A percentile compares a stretch with the other conserved stretches of the same genome.
Conservation (phyloP, 2,329 filamentous ascomycete genomes). For the Alternaria dauci region DNA sequence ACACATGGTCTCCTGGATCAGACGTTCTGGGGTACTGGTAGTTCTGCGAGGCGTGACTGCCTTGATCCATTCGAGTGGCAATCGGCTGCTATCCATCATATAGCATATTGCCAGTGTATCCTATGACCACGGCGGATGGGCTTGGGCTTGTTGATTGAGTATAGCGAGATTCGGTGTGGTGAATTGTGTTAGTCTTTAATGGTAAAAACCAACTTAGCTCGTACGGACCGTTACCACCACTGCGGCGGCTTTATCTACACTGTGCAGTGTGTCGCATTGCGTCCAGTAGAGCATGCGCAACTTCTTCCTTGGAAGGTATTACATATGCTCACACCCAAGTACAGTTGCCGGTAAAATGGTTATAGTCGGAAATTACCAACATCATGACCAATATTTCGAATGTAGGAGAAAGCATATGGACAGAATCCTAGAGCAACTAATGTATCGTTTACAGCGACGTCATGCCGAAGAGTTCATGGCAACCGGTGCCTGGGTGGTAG, state of each 20-base stretch:
- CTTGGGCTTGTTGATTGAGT: background rate
- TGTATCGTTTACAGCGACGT: background rate
- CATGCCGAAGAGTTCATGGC: background rate
- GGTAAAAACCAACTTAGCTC: background rate
- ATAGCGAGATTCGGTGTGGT: background rate
- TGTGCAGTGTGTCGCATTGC: background rate
- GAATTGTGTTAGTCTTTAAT: background rate
- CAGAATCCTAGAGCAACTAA: background rate
- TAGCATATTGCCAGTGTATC: background rate
- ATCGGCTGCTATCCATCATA: background rate
- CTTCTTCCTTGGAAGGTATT: background rate
- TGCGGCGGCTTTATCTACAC: background rate
- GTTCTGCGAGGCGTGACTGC: background rate
- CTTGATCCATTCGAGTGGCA: background rate
- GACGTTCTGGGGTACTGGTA: background rate
- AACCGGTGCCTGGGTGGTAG: slow-evolving; percentile 6
- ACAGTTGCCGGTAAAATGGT: too few species aligned
- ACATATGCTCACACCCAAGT: background rate
- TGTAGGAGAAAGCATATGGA: too few species aligned
- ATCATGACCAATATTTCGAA: background rate
- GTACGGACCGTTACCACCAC: background rate
- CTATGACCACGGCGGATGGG: background rate
- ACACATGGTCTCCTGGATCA: background rate
- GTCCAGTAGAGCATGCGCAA: too few species aligned
- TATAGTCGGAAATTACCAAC: background rate